Evolutionary conservation across 495 filamentous ascomycete species (phyloP).

Genomic region (Pyrenula massariospora): DNA sequence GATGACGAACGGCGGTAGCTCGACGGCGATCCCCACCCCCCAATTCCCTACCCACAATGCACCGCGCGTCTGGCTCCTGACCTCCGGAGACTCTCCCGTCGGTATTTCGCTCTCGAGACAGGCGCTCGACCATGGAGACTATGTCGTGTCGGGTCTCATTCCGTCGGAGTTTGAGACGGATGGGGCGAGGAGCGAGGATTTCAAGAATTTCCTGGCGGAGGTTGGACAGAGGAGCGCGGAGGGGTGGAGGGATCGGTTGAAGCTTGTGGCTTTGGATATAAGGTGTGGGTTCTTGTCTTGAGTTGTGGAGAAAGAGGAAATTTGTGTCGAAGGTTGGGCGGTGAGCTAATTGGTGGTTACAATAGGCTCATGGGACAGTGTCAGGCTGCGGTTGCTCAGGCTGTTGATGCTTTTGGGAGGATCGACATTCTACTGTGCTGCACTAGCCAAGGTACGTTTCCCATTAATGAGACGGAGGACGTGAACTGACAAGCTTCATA

Average conservation of each 20-base stretch:
- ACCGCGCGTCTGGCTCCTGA: constrained; percentile 78
- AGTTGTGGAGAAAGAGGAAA: not conserved
- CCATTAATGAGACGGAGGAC: not conserved
- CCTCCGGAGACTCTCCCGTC: constrained; percentile 71
- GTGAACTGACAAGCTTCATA: constrained; percentile 17
- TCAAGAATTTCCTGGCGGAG: constrained; percentile 45
- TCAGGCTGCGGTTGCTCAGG: constrained; percentile 79
- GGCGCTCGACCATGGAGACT: constrained; percentile 76
- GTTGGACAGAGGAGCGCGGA: constrained; percentile 52
- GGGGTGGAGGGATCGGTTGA: constrained; percentile 32
- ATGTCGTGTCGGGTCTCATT: constrained; percentile 64
- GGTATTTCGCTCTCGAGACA: constrained; percentile 59
- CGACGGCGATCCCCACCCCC: constrained; percentile 9
- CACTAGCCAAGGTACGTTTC: constrained; percentile 60
- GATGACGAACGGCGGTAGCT: not conserved
- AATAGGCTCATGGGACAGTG: constrained; percentile 38
- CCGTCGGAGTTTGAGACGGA: constrained; percentile 35
- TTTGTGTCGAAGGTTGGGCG: not conserved
- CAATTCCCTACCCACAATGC: constrained; percentile 47
- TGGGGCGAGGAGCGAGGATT: constrained; percentile 34
- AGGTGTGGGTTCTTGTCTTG: constrained; percentile 22
- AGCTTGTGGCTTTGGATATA: constrained; percentile 34
- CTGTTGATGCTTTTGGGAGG: constrained; percentile 68
- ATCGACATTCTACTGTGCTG: constrained; percentile 86
- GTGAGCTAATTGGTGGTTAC: not conserved